A percentile compares a stretch with the other conserved stretches of the same genome.
Conservation (phyloP, 2,329 filamentous ascomycete genomes). For the Talaromyces verruculosus region DNA sequence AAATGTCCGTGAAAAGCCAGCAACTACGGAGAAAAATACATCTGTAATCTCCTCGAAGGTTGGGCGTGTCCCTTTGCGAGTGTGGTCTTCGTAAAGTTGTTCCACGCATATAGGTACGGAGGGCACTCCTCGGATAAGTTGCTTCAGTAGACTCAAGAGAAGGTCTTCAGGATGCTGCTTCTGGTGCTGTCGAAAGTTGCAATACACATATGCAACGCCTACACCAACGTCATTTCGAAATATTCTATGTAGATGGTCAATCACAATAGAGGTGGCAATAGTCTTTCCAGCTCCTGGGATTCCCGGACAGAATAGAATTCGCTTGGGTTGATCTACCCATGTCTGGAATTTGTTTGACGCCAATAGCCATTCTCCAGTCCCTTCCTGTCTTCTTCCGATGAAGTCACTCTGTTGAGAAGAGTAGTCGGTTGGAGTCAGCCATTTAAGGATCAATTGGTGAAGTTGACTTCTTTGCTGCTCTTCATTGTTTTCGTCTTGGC, state of each 20-base stretch:
- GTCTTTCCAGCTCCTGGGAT: conserved; percentile 55
- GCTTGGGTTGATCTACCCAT: background rate
- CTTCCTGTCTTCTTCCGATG: background rate
- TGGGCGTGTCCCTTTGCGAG: background rate
- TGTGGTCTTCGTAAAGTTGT: background rate
- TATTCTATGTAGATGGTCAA: conserved; percentile 39
- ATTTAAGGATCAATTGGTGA: background rate
- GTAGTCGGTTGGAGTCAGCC: background rate
- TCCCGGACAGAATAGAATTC: conserved; percentile 25
- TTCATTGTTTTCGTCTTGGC: background rate
- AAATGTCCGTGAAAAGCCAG: conserved; percentile 26
- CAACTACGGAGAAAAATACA: background rate
- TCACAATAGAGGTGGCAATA: conserved; percentile 44
- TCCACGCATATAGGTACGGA: background rate
- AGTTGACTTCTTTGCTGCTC: background rate
- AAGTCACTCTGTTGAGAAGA: conserved; percentile 7
- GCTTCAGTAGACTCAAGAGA: conserved; percentile 4
- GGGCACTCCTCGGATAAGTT: background rate
- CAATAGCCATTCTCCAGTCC: conserved; percentile 9
- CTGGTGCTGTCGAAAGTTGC: conserved; percentile 3
- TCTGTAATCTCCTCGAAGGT: conserved; percentile 1
- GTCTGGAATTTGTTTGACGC: background rate
- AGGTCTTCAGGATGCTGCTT: background rate
- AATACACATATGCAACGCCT: conserved; percentile 14
- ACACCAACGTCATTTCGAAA: conserved; percentile 21